Evolutionary conservation across 305 asterid species (phyloP), one percentile per base, ranked within the genome.

Genomic region (Salvia sclarea): DNA sequence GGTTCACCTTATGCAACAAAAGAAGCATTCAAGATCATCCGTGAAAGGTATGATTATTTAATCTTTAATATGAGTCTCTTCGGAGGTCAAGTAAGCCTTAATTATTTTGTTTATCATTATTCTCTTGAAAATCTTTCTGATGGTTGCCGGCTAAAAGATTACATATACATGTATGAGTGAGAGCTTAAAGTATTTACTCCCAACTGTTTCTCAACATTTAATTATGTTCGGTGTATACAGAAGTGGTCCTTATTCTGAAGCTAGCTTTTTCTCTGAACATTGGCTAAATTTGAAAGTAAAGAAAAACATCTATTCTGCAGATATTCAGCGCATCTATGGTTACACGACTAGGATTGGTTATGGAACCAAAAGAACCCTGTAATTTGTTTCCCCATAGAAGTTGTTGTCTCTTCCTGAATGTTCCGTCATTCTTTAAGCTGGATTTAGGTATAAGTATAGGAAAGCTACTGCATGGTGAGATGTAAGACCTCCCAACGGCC

Each of bases 21-120:
- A 79, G 98, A 94, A 84, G 98, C 98, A 59, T 94, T 94, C 82
- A 86, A 86, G 82, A 71, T 81, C 75, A 88, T 91, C 44, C 88
- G 95, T 12, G 85, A 94, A 75, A 73, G 79, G 96, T 89, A 73
- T 76, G 76, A 35, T 47, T 45, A 68, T 37, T 43, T 38, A 47
- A 28, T 28, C 38, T 72, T 28, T 53, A 58, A 44, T 35, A 25
- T 16, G 40, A 56, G 60, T 61, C 49, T 65, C 45, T 69, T 33
- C 31, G 8, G 16, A 38, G 53, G 16, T 44, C 8, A 16, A 10
- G 31, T 16, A 37, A 60, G 62, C 14, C 20, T 40, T 17, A 28
- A 72, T 20, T 10, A 61, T 18, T 45, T 59, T 16, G 44, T 37
- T 71, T 38, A 6, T 44, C 47, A 22, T 47, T 35, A 68, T 54